These are phyloP conservation scores for Aspergillus nanangensis DNA, from an alignment of 495 filamentous ascomycete species.

Conservation along the genomic window DNA sequence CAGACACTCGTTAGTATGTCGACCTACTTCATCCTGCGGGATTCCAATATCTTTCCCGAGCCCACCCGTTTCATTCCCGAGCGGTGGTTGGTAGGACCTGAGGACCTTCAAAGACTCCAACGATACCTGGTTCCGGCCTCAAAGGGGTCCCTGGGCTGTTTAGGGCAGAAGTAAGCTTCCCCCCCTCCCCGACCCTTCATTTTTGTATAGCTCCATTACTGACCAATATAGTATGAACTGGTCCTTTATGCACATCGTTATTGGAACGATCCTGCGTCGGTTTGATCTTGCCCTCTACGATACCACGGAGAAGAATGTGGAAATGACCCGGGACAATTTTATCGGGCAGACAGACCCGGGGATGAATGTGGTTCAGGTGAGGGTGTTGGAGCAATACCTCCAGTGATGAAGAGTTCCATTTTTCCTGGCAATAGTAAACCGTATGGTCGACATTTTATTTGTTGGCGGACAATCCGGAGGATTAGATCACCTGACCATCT, in stretches of 20 bases:
- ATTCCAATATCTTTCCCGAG: slow-evolving; percentile 33
- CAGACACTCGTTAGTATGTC: slow-evolving; percentile 21
- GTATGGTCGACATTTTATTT: no score
- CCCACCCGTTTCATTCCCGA: slow-evolving; percentile 37
- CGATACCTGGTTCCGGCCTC: slow-evolving; percentile 39
- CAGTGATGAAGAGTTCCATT: no score
- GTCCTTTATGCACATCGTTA: slow-evolving; percentile 22
- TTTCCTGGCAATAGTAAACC: no score
- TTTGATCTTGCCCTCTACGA: slow-evolving; percentile 29
- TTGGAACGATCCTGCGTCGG: slow-evolving; percentile 23
- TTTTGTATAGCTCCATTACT: not conserved
- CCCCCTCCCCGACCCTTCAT: not conserved
- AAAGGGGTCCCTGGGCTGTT: slow-evolving; percentile 43
- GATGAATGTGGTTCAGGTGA: slow-evolving; percentile 19
- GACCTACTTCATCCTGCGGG: slow-evolving; percentile 30
- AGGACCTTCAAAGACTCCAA: slow-evolving; percentile 13
- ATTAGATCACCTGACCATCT: no score
- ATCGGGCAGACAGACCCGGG: slow-evolving; percentile 20
- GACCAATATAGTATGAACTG: slow-evolving; percentile 20
- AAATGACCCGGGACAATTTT: slow-evolving; percentile 24
- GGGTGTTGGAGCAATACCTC: slow-evolving; percentile 8
- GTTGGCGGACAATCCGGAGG: no score
- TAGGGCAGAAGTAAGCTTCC: slow-evolving; percentile 44
- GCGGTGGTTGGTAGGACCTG: slow-evolving; percentile 35
- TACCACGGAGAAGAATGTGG: slow-evolving; percentile 23